Evolutionary conservation across 169 alveolate species (phyloP), one percentile per base, ranked within the genome.

Genomic region (Plasmodium reichenowi): DNA sequence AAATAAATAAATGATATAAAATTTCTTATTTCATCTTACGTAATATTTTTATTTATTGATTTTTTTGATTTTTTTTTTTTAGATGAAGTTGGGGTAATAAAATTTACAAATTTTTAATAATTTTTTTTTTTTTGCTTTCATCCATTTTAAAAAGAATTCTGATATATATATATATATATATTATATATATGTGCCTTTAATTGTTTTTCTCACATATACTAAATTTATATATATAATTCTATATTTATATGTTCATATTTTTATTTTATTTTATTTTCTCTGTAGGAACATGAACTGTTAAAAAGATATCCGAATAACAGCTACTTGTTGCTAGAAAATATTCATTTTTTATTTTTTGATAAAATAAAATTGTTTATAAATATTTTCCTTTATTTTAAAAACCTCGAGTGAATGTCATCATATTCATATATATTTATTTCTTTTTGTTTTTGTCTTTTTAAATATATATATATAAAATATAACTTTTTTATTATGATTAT

Each of bases 291-390:
- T 38, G 56, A 52, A 13, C 72, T 66, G 68, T 67, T 68, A 38
- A 50, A 54, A 17, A 72, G 20, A 3, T 15, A 52, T 10, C 80
- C 89, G 13, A 66, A 80, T 47, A 66, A 66, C 6, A 6, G 56
- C 48, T 80, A 80, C 75, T 48, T 80, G 52, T 45, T 80, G 7
- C 38, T 80, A 45, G 89, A 80, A 67, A 80, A 80, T 54, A 17
- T 22, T 15, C 20, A 80, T 3, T 80, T 80, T 66, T 43, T 26
- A 67, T 80, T 80, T 66, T 54, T 2, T 13, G 89, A 80, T 26
- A 80, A 80, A 20, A 67, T 80, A 15, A 80, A 80, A 17, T 67
- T 80, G 29, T 54, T 80, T 45, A 22, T 52, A 1, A 48, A 52
- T 5, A 24, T 80, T 54, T 80, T 67, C 60, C 6, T 60, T 59